Conservation (phyloP, 768 basidiomycete genomes). For the Macrolepiota albuminosa region DNA sequence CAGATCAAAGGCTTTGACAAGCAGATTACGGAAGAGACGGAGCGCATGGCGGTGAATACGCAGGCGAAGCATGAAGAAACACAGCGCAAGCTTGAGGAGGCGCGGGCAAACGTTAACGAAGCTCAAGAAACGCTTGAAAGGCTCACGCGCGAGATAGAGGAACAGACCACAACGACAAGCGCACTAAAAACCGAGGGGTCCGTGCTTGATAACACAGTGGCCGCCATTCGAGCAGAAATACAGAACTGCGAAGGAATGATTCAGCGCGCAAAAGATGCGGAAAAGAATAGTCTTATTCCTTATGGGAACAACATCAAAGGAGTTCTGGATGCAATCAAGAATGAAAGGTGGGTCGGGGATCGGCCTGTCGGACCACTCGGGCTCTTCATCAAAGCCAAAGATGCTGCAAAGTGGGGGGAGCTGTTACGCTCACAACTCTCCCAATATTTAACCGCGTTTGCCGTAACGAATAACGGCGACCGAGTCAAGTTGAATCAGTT, state of each 20-base stretch:
- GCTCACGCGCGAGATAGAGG: slow-evolving; percentile 28
- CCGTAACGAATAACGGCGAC: slow-evolving; percentile 69
- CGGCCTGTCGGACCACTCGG: slow-evolving; percentile 80
- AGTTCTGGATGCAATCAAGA: slow-evolving; percentile 49
- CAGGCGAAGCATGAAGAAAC: slow-evolving; percentile 60
- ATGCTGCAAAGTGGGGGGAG: slow-evolving; percentile 56
- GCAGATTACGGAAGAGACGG: slow-evolving; percentile 50
- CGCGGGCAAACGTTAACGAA: slow-evolving; percentile 32
- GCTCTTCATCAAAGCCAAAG: slow-evolving; percentile 65
- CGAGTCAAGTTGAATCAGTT: slow-evolving; percentile 50
- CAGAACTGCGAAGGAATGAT: slow-evolving; percentile 46
- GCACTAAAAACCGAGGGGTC: slow-evolving; percentile 30
- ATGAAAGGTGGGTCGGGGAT: slow-evolving; percentile 58
- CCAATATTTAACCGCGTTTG: slow-evolving; percentile 58
- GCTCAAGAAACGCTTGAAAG: slow-evolving; percentile 31
- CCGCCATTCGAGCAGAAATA: slow-evolving; percentile 36
- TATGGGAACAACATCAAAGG: slow-evolving; percentile 60
- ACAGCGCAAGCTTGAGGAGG: slow-evolving; percentile 44
- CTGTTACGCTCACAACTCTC: slow-evolving; percentile 65
- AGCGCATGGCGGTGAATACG: slow-evolving; percentile 48
- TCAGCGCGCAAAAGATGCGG: slow-evolving; percentile 39
- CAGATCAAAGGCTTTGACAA: slow-evolving; percentile 35
- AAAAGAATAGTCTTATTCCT: slow-evolving; percentile 53
- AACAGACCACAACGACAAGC: slow-evolving; percentile 24
- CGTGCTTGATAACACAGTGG: slow-evolving; percentile 27